A percentile compares a stretch with the other conserved stretches of the same genome.
Evolutionary conservation across 116 monocot genomes (phyloP).

Genomic region (Iris pallida): DNA sequence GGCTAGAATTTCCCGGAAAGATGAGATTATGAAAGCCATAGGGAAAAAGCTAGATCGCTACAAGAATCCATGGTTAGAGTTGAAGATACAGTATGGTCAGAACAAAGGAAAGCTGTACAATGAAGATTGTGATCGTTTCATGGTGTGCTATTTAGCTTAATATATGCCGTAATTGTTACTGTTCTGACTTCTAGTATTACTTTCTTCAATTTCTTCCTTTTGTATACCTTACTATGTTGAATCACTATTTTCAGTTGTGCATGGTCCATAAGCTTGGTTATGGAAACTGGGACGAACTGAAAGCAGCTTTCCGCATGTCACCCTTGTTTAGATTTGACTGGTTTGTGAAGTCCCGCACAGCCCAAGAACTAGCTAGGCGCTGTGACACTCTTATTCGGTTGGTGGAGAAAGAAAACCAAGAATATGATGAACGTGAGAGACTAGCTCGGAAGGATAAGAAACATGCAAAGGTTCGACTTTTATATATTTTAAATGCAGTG

Average conservation of each 20-base stretch:
- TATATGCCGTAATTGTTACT: too few relatives aligned
- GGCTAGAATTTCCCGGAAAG: slow-evolving; percentile 81
- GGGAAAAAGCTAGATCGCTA: slow-evolving; percentile 85
- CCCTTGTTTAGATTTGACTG: slow-evolving; percentile 96
- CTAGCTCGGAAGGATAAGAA: slow-evolving; percentile 87
- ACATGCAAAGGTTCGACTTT: slow-evolving; percentile 53
- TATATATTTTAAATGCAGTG: not conserved
- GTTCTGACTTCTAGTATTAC: too few relatives aligned
- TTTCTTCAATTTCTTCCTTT: too few relatives aligned
- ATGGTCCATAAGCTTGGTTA: slow-evolving; percentile 71
- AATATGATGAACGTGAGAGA: slow-evolving; percentile 84
- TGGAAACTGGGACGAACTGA: slow-evolving; percentile 94
- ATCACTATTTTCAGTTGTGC: too few relatives aligned
- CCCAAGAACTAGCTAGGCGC: slow-evolving; percentile 85
- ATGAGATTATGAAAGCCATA: slow-evolving; percentile 93
- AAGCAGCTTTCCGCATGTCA: slow-evolving; percentile 79
- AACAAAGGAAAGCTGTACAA: slow-evolving; percentile 94
- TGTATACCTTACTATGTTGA: too few relatives aligned
- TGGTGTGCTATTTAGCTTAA: slow-evolving; percentile 32
- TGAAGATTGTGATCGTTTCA: slow-evolving; percentile 96
- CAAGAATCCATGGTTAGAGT: slow-evolving; percentile 89
- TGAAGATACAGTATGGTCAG: slow-evolving; percentile 96
- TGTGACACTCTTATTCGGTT: slow-evolving; percentile 94
- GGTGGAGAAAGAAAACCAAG: slow-evolving; percentile 97
- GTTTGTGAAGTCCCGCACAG: slow-evolving; percentile 97